Base-by-base conservation (phyloP, 108 stramenopile species). In the Asterionellopsis glacialis region DNA sequence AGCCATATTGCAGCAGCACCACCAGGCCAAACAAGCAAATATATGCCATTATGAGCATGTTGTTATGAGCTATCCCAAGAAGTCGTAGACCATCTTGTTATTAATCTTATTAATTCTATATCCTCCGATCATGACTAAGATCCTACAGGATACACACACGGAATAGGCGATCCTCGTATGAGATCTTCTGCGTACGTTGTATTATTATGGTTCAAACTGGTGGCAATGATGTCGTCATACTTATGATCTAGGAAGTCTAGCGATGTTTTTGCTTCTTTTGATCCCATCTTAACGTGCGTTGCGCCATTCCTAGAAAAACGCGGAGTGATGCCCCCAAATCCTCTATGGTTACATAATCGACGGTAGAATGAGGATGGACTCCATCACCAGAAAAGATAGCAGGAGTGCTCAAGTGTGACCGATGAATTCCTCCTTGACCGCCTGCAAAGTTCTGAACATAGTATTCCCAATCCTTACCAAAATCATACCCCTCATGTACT, bases 391-490 rank as follows among this genome's bases (percentile, higher is more conserved):
- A 48, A 48, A 48, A 48, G 47, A 48, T 48, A 21, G 47, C 47
- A 16, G 47, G 16, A 16, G 47, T 48, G 5, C 21, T 48, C 47
- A 48, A 21, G 21, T 48, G 47, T 19, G 21, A 48, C 21, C 19
- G 47, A 48, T 48, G 4, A 21, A 48, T 48, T 21, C 47, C 47
- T 16, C 47, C 47, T 2, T 48, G 47, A 19, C 47, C 47, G 16
- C 47, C 47, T 21, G 47, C 47, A 48, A 48, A 48, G 47, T 48
- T 48, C 47, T 19, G 21, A 48, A 48, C 21, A 21, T 19, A 48
- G 47, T 48, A 48, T 21, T 48, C 47, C 47, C 47, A 48, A 16
- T 48, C 47, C 21, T 48, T 48, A 16, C 47, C 47, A 48, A 48
- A 48, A 21, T 48, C 47, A 9, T 7, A 48, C 19, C 47, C 47